A percentile compares a stretch with the other conserved stretches of the same genome.
phyloP scores from a whole-genome alignment of 2,329 filamentous ascomycete species.

The Phoma herbarum region DNA sequence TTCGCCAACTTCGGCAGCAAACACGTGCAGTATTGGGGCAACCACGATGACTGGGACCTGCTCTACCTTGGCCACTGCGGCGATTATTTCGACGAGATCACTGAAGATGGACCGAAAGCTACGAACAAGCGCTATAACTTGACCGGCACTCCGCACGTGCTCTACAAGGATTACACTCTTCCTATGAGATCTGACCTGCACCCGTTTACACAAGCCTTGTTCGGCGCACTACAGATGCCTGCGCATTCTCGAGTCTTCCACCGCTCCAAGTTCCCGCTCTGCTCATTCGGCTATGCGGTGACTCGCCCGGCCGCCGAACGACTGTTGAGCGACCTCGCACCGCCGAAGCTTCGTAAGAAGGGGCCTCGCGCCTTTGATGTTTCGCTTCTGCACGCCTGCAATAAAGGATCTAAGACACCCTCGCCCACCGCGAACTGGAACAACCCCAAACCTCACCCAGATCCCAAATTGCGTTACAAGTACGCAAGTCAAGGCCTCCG shows the following conservation, averaged over 20 bases:
- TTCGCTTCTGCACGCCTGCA: conserved; percentile 53
- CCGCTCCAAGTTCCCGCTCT: conserved; percentile 54
- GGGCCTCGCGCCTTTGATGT: conserved; percentile 54
- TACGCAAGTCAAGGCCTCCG: conserved; percentile 49
- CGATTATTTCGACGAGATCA: conserved; percentile 52
- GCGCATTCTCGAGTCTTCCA: conserved; percentile 52
- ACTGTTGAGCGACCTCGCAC: conserved; percentile 52
- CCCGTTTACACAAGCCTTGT: conserved; percentile 51
- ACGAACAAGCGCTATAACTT: conserved; percentile 41
- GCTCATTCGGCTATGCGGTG: conserved; percentile 57
- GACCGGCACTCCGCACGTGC: conserved; percentile 44
- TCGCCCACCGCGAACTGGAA: conserved; percentile 37
- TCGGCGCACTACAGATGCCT: conserved; percentile 48
- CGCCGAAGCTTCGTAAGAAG: conserved; percentile 36
- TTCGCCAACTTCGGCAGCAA: conserved; percentile 31
- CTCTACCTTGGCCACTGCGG: conserved; percentile 58
- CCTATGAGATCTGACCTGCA: conserved; percentile 50
- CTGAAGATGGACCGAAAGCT: conserved; percentile 37
- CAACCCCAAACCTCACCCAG: conserved; percentile 33
- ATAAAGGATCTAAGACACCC: conserved; percentile 42
- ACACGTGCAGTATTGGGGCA: conserved; percentile 53
- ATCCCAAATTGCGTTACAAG: conserved; percentile 35
- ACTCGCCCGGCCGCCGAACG: conserved; percentile 52
- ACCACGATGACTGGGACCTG: conserved; percentile 53
- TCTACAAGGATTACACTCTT: conserved; percentile 51